Conservation (phyloP, 2,329 filamentous ascomycete genomes). For the Neofusicoccum kwambonambiense region DNA sequence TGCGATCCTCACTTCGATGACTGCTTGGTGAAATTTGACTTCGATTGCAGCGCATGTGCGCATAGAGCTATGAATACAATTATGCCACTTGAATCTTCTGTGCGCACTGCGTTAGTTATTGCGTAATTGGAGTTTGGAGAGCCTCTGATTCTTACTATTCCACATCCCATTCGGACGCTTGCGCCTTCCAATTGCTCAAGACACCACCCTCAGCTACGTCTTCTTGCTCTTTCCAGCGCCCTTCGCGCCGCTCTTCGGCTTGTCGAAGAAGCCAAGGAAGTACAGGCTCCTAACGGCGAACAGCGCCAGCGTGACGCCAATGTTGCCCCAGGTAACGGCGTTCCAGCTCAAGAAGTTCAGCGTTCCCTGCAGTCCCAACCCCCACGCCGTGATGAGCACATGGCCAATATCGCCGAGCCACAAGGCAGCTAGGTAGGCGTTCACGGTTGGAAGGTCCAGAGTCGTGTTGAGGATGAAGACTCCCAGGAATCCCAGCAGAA, state of each 20-base stretch:
- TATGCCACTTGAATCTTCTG: too few species aligned
- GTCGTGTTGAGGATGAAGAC: slow-evolving; percentile 64
- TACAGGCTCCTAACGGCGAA: slow-evolving; percentile 59
- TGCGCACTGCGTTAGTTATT: too few species aligned
- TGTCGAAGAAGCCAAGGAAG: slow-evolving; percentile 59
- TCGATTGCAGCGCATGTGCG: too few species aligned
- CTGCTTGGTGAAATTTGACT: too few species aligned
- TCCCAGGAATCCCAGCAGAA: slow-evolving; percentile 64
- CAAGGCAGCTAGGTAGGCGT: slow-evolving; percentile 65
- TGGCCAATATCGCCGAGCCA: slow-evolving; percentile 67
- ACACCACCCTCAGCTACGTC: not conserved
- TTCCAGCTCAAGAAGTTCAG: slow-evolving; percentile 63
- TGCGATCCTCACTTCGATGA: too few species aligned
- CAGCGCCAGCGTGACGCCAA: slow-evolving; percentile 64
- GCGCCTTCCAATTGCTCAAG: not conserved
- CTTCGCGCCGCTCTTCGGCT: not conserved
- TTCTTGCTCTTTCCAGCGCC: not conserved
- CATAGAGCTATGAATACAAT: too few species aligned
- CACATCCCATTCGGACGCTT: not conserved
- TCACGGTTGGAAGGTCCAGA: slow-evolving; percentile 63
- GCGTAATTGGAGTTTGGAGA: not conserved
- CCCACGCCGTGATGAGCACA: slow-evolving; percentile 59
- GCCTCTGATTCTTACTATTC: not conserved
- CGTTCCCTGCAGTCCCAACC: slow-evolving; percentile 57
- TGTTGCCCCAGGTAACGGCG: slow-evolving; percentile 69